Conservation (phyloP, 129 eudicot species). For the Kitagawia praeruptora region DNA sequence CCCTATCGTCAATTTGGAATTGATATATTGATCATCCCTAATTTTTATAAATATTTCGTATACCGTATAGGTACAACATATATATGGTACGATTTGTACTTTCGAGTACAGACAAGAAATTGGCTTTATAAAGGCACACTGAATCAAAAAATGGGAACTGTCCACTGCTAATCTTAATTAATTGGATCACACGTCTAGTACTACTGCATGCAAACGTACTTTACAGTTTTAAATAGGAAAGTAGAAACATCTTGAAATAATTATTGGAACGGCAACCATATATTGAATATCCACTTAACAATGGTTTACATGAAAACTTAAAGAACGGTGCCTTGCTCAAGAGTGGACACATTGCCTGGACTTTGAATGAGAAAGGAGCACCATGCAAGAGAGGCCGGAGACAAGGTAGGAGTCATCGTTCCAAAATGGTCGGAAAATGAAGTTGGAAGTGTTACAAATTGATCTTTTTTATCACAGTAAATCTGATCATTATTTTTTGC, state of each 20-base stretch:
- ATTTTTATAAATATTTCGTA: background rate
- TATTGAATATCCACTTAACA: background rate
- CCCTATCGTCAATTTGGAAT: too few relatives aligned
- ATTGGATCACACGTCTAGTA: background rate
- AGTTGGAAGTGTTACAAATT: background rate
- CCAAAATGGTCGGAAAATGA: constrained; percentile 17
- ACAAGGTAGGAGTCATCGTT: constrained; percentile 31
- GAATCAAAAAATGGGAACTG: background rate
- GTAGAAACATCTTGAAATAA: background rate
- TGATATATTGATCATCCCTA: too few relatives aligned
- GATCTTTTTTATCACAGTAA: background rate
- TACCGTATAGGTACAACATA: background rate
- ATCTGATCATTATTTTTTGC: background rate
- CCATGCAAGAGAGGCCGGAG: constrained; percentile 34
- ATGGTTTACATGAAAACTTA: background rate
- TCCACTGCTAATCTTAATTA: background rate
- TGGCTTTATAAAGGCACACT: too few relatives aligned
- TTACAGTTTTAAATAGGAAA: background rate
- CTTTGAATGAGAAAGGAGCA: constrained; percentile 50
- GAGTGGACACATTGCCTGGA: constrained; percentile 35
- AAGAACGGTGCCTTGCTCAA: constrained; percentile 22
- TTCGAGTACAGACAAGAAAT: too few relatives aligned
- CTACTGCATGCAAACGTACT: background rate
- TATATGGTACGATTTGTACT: too few relatives aligned
- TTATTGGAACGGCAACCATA: background rate